Evolutionary conservation across 805 yeast genomes (phyloP), one percentile per base, ranked within the genome.

Genomic region (Cyberlindnera xishuangbannaensis): DNA sequence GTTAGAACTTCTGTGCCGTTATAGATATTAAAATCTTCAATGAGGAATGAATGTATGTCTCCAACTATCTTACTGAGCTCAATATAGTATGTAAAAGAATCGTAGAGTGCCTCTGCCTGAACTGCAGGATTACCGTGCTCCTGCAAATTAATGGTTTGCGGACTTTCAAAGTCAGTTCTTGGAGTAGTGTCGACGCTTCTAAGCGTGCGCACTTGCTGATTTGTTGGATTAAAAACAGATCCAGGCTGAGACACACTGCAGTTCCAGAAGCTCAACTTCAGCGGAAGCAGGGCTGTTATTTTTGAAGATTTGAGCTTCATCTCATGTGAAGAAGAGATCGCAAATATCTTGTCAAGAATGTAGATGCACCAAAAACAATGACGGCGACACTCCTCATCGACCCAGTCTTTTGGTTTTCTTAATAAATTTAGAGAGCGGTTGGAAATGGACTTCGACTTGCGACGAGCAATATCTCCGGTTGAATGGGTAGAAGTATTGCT

Each of bases 301-400:
- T 39, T 45, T 8, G 25, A 18, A 4, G 48, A 30, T 15, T 38
- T 46, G 15, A 48, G 33, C 20, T 48, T 48, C 44, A 47, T 40
- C 16, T 48, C 48, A 28, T 48, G 47, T 2, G 51, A 47, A 6
- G 53, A 45, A 2, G 48, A 45, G 4, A 48, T 43, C 4, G 51
- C 47, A 30, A 40, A 48, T 7, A 47, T 32, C 31, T 48, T 48
- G 18, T 48, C 53, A 21, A 48, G 28, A 8, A 45, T 41, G 23
- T 41, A 48, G 13, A 48, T 42, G 21, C 50, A 47, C 53, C 53
- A 48, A 23, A 43, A 48, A 18, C 53, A 48, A 36, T 46, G 48
- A 30, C 53, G 42, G 28, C 53, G 39, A 11, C 48, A 45, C 26
- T 48, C 51, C 28, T 47, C 53, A 28, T 48, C 53, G 17, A 47